phyloP scores from a whole-genome alignment of 805 yeast species.

The Lipomyces starkeyi region DNA sequence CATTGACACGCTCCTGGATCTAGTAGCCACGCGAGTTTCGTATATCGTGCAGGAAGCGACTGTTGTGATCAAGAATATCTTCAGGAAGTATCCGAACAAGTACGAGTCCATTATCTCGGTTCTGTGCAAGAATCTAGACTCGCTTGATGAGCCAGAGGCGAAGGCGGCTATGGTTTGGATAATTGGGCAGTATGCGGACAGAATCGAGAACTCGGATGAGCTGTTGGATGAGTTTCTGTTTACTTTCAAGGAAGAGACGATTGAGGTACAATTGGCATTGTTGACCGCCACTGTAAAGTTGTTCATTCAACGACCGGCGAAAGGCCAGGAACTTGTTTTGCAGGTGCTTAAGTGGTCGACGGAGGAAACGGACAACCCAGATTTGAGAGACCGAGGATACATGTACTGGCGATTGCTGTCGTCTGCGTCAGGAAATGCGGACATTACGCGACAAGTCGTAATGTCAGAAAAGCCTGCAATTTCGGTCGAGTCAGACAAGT shows the following conservation, averaged over 20 bases:
- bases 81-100: conserved; percentile 72
- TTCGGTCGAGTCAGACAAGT: conserved; percentile 66
- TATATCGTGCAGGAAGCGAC: conserved; percentile 82
- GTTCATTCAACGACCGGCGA: conserved; percentile 62
- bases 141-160: conserved; percentile 77
- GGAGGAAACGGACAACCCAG: conserved; percentile 80
- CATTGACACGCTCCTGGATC: conserved; percentile 63
- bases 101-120: conserved; percentile 55
- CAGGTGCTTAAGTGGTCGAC: conserved; percentile 69
- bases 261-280: conserved; percentile 74
- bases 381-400: conserved; percentile 81
- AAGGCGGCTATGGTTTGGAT: conserved; percentile 84
- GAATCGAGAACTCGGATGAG: conserved; percentile 52
- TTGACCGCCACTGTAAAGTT: conserved; percentile 77
- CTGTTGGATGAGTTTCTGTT: conserved; percentile 53
- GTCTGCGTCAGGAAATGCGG: conserved; percentile 50
- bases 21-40: conserved; percentile 68
- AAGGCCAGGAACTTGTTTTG: conserved; percentile 63
- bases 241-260: conserved; percentile 64
- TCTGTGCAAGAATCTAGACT: conserved; percentile 54
- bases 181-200: conserved; percentile 68
- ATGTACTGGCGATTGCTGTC: conserved; percentile 85
- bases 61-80: conserved; percentile 74
- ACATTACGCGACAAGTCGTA: conserved; percentile 59
- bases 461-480: conserved; percentile 67